These are phyloP conservation scores for Calonectria multiphialidica DNA, from an alignment of 2,329 filamentous ascomycete species.

Conservation along the genomic window DNA sequence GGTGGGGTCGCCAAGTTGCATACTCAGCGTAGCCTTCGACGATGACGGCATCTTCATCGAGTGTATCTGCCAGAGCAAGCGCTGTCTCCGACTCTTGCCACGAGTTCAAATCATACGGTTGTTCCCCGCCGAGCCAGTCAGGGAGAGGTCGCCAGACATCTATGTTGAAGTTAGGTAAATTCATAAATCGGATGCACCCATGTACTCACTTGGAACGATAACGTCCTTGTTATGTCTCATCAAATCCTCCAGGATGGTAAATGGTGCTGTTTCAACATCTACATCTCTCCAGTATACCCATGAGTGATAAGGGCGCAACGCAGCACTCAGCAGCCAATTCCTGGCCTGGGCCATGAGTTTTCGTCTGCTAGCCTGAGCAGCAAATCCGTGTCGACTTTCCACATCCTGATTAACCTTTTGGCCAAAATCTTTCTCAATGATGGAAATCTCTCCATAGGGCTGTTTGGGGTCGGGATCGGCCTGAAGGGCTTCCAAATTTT, in stretches of 20 bases:
- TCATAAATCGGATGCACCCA: background rate
- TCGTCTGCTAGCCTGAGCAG: conserved; percentile 90
- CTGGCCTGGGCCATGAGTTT: conserved; percentile 98
- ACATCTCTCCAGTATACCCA: conserved; percentile 99
- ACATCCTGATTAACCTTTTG: conserved; percentile 98
- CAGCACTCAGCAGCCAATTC: conserved; percentile 96
- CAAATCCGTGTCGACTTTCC: conserved; percentile 96
- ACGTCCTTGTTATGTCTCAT: conserved; percentile 99
- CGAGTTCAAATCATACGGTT: conserved; percentile 97
- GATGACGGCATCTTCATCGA: conserved; percentile 98
- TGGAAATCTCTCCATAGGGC: conserved; percentile 94
- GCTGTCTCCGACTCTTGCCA: conserved; percentile 99
- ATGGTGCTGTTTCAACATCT: conserved; percentile 96
- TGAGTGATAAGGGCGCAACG: conserved; percentile 92
- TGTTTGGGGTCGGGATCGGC: conserved; percentile 82
- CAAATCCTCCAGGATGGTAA: conserved; percentile 95
- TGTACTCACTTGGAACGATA: conserved; percentile 91
- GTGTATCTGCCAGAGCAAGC: conserved; percentile 89
- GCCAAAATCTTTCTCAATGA: conserved; percentile 98
- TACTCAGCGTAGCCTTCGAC: conserved; percentile 99
- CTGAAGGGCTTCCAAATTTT: conserved; percentile 84
- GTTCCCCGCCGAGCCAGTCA: conserved; percentile 98
- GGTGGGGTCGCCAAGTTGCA: conserved; percentile 96
- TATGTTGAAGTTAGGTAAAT: conserved; percentile 52
- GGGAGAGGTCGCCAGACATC: conserved; percentile 99